Base-by-base conservation (phyloP, 768 basidiomycete genomes). In the Thelephora aurantiotincta region DNA sequence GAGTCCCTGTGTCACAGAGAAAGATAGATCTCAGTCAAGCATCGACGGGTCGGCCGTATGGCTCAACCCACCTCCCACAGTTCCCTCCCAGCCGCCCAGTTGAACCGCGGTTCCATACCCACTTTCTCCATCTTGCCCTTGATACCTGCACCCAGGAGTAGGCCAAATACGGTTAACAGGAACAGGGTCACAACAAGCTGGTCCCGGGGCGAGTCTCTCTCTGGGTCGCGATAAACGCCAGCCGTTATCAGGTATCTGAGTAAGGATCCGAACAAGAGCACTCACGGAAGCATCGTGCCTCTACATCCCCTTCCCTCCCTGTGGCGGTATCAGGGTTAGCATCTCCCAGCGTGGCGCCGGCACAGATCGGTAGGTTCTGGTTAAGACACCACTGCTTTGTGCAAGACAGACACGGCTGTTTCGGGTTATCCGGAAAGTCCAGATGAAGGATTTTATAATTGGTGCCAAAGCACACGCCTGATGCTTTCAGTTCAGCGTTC, bases 341-440 rank as follows among this genome's bases (percentile, higher is more conserved):
- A 57, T 91, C 86, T 20, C 91, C 92, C 46, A 93, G 65, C 44
- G 75, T 73, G 43, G 88, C 88, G 22, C 82, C 82, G 9, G 74
- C 73, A 60, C 88, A 94, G 38, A 90, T 93, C 13, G 73, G 68
- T 34, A 96, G 70, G 58, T 91, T 88, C 63, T 89, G 92, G 59
- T 94, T 87, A 48, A 92, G 68, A 65, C 92, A 96, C 86, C 92
- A 96, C 58, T 91, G 85, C 58, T 91, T 89, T 9, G 90, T 94
- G 61, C 92, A 96, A 5, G 88, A 85, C 20, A 91, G 71, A 62
- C 92, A 96, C 7, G 92, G 91, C 62, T 94, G 89, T 14, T 78
- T 77, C 1, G 88, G 85, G 56, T 85, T 82, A 59, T 90, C 81
- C 26, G 90, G 85, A 34, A 76, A 73, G 52, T 79, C 77, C 55